A percentile compares a stretch with the other conserved stretches of the same genome.
phyloP scores from a whole-genome alignment of 164 flowering plant species.

The Vitis riparia region DNA sequence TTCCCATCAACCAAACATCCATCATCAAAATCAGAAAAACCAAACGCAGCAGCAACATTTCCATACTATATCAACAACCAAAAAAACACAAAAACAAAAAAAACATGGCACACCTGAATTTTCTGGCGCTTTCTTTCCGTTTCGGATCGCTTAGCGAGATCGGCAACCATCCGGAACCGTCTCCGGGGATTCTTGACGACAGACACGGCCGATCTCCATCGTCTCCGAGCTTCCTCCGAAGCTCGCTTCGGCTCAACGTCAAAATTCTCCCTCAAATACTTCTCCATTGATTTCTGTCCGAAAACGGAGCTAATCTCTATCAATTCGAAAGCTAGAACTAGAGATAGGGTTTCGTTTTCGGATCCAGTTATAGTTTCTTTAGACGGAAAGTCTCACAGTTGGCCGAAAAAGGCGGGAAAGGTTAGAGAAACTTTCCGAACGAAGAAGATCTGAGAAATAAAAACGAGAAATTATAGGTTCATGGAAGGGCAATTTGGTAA shows the following conservation, averaged over 20 bases:
- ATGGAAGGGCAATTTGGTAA: no score
- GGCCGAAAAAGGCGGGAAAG: conserved; percentile 14
- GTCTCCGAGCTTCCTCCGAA: conserved; percentile 56
- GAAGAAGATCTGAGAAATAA: no score
- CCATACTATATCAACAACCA: no score
- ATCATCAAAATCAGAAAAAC: no score
- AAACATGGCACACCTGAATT: conserved; percentile 37
- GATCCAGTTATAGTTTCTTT: no score
- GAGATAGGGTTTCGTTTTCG: no score
- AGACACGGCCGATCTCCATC: conserved; percentile 72
- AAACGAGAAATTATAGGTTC: no score
- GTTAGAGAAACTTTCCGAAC: no score
- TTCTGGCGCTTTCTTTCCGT: conserved; percentile 39
- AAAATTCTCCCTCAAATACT: conserved; percentile 53
- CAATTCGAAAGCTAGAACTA: background rate
- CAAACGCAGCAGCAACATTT: no score
- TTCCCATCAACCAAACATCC: background rate
- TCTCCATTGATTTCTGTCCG: conserved; percentile 38
- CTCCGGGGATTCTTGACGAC: conserved; percentile 71
- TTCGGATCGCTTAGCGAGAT: conserved; percentile 61
- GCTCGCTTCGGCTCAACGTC: conserved; percentile 52
- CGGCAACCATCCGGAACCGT: conserved; percentile 72
- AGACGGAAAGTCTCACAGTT: conserved; percentile 5
- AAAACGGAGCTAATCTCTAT: background rate
- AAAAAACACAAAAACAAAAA: background rate